Evolutionary conservation across 805 yeast genomes (phyloP).

Genomic region (Pichia manshurica): DNA sequence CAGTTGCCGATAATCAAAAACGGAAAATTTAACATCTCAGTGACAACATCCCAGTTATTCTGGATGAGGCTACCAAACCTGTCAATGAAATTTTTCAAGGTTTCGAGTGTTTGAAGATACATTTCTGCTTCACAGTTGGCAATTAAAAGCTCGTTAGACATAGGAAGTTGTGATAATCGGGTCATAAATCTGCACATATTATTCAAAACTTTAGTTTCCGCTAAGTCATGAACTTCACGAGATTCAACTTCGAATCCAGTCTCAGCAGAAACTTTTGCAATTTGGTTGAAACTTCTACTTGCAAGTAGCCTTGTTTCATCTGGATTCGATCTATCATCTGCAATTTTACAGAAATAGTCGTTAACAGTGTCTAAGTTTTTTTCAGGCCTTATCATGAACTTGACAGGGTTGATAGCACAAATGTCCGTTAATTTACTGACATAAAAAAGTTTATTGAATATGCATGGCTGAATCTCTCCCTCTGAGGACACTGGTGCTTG

Average conservation of each 20-base stretch:
- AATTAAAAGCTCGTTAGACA: constrained; percentile 38
- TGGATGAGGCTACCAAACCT: constrained; percentile 60
- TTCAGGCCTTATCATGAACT: constrained; percentile 41
- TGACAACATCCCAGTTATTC: constrained; percentile 64
- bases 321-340: constrained; percentile 37
- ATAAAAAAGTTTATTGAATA: constrained; percentile 51
- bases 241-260: constrained; percentile 33
- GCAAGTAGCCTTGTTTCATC: constrained; percentile 44
- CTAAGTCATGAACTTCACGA: constrained; percentile 13
- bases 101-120: constrained; percentile 53
- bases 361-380: constrained; percentile 44
- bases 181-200: constrained; percentile 43
- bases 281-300: constrained; percentile 46
- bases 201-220: constrained; percentile 44
- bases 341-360: constrained; percentile 41
- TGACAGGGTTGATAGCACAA: constrained; percentile 43
- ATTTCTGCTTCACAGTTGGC: constrained; percentile 63
- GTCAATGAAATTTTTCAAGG: constrained; percentile 69
- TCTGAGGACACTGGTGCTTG: constrained; percentile 19
- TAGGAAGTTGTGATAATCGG: constrained; percentile 34
- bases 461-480: constrained; percentile 34
- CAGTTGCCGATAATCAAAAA: constrained; percentile 38
- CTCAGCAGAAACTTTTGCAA: constrained; percentile 38
- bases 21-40: constrained; percentile 55
- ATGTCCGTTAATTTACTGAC: constrained; percentile 49